These are phyloP conservation scores for Diaporthe sp. DNA, from an alignment of 2,329 filamentous ascomycete genomes.

Conservation along the genomic window DNA sequence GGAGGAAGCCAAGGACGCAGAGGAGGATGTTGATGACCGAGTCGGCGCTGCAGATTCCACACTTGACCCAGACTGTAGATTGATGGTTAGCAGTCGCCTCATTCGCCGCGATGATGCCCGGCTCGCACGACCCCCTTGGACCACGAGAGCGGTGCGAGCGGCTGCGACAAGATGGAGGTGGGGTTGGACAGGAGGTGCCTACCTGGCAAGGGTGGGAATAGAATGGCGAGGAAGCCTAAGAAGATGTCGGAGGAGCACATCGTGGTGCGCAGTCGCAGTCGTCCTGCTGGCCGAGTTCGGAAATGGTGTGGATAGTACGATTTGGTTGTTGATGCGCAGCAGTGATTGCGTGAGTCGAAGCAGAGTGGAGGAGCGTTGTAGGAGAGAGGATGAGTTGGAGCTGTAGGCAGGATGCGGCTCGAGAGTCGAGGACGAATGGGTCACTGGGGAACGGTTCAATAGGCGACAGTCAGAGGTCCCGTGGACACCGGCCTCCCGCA, in stretches of 20 bases:
- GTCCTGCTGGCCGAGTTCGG: background rate
- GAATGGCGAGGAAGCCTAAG: slow-evolving; percentile 72
- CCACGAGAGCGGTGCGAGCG: slow-evolving; percentile 4
- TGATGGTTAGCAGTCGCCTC: slow-evolving; percentile 47
- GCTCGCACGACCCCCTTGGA: background rate
- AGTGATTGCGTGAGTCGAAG: background rate
- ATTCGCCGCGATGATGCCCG: background rate
- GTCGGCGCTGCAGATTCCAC: slow-evolving; percentile 92
- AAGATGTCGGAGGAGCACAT: slow-evolving; percentile 75
- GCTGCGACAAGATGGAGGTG: background rate
- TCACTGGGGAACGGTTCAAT: background rate
- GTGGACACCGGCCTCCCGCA: background rate
- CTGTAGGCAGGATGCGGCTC: slow-evolving; percentile 23
- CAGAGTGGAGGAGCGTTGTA: slow-evolving; percentile 6
- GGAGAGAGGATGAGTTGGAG: background rate
- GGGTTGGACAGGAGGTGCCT: slow-evolving; percentile 49
- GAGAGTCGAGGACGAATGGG: slow-evolving; percentile 20
- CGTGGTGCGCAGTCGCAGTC: slow-evolving; percentile 35
- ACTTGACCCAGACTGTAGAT: slow-evolving; percentile 90
- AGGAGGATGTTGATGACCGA: slow-evolving; percentile 96
- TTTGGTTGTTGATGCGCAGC: background rate
- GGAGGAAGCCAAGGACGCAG: slow-evolving; percentile 82
- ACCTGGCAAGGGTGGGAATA: slow-evolving; percentile 77
- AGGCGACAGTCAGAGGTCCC: background rate
- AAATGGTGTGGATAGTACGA: background rate